Base-by-base conservation (phyloP, 352 stramenopile genomes). In the Phytophthora aleatoria region DNA sequence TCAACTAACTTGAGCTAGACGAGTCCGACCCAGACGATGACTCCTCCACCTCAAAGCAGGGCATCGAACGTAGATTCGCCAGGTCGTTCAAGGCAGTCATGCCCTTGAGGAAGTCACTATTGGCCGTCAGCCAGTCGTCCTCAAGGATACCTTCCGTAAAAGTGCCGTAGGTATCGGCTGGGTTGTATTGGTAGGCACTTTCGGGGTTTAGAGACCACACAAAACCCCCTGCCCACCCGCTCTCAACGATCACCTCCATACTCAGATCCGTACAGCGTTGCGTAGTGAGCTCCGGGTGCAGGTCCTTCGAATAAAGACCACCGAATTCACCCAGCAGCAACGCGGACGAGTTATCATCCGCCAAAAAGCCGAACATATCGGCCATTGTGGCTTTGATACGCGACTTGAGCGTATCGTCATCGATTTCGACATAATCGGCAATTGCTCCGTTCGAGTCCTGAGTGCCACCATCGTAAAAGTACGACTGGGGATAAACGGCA, bases 321-420 rank as follows among this genome's bases (percentile, higher is more conserved):
- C 68, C 80, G 30, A 89, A 89, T 58, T 89, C 78, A 5, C 78
- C 80, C 30, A 89, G 62, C 15, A 92, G 49, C 10, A 91, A 27
- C 7, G 85, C 80, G 9, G 81, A 79, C 1, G 71, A 64, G 3
- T 69, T 76, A 36, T 90, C 76, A 3, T 71, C 69, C 1, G 61
- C 69, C 44, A 93, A 61, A 55, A 81, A 90, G 12, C 82, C 82
- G 69, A 91, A 89, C 85, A 93, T 91, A 48, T 86, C 70, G 31
- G 77, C 63, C 54, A 87, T 86, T 33, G 85, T 86, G 3, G 50
- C 82, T 52, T 79, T 76, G 15, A 93, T 67, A 2, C 75, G 81
- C 5, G 48, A 28, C 5, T 76, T 71, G 1, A 93, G 57, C 3
- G 68, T 79, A 26, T 67, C 61, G 51, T 90, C 69, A 36, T 75